These are phyloP conservation scores for Trichoderma lentiforme DNA, from an alignment of 2,329 filamentous ascomycete genomes.

Conservation along the genomic window DNA sequence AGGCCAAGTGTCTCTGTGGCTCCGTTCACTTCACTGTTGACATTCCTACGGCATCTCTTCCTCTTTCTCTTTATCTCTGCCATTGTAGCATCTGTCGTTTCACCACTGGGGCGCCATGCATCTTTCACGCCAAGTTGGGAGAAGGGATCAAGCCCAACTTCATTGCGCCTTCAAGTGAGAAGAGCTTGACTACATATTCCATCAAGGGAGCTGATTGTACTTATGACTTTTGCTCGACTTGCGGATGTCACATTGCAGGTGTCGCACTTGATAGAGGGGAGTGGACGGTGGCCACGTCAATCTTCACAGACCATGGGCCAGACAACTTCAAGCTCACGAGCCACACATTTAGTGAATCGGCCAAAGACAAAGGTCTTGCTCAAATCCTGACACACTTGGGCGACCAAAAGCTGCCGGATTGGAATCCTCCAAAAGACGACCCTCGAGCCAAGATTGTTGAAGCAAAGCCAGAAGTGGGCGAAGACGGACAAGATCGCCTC, in stretches of 20 bases:
- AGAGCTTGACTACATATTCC: slow-evolving; percentile 38
- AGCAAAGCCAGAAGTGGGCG: slow-evolving; percentile 31
- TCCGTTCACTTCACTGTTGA: slow-evolving; percentile 42
- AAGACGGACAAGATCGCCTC: slow-evolving; percentile 38
- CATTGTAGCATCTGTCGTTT: slow-evolving; percentile 46
- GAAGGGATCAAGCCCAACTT: slow-evolving; percentile 36
- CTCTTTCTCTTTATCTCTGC: slow-evolving; percentile 43
- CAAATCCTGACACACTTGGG: slow-evolving; percentile 34
- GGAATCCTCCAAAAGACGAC: slow-evolving; percentile 35
- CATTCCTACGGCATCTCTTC: slow-evolving; percentile 37
- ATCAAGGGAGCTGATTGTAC: slow-evolving; percentile 29
- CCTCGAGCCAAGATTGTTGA: slow-evolving; percentile 28
- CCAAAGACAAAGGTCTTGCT: slow-evolving; percentile 37
- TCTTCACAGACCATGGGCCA: slow-evolving; percentile 38
- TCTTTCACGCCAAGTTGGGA: slow-evolving; percentile 41
- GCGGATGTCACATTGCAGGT: slow-evolving; percentile 45
- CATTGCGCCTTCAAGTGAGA: slow-evolving; percentile 37
- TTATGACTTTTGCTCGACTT: slow-evolving; percentile 45
- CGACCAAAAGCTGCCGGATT: slow-evolving; percentile 30
- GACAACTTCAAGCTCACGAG: slow-evolving; percentile 34
- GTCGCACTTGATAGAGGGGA: slow-evolving; percentile 30
- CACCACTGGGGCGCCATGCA: slow-evolving; percentile 39
- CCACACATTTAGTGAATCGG: slow-evolving; percentile 37
- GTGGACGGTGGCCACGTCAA: slow-evolving; percentile 40
- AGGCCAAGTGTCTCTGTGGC: slow-evolving; percentile 46